A percentile compares a stretch with the other conserved stretches of the same genome.
Conservation (phyloP, 2,329 filamentous ascomycete genomes). For the Mariannaea elegans region DNA sequence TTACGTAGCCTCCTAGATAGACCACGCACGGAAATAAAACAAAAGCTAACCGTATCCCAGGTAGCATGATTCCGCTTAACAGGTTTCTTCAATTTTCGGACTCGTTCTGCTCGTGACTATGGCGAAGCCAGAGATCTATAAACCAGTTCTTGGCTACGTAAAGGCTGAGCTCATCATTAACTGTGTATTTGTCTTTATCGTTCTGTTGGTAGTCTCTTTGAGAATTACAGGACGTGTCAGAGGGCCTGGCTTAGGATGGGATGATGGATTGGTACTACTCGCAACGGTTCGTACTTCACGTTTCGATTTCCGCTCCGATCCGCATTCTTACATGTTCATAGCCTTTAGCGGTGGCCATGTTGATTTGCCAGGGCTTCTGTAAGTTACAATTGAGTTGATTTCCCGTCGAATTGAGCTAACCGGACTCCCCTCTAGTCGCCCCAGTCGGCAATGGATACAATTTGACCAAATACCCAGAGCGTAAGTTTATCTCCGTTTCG, state of each 20-base stretch:
- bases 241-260: conserved; percentile 46
- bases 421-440: conserved; percentile 23
- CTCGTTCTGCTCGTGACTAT: conserved; percentile 11
- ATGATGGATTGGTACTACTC: conserved; percentile 44
- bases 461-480: conserved; percentile 24
- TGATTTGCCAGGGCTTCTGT: conserved; percentile 41
- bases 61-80: background rate
- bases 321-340: conserved; percentile 21
- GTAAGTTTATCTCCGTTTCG: conserved; percentile 24
- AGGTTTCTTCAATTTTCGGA: background rate
- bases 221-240: conserved; percentile 40
- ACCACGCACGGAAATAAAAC: background rate
- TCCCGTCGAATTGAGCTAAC: background rate
- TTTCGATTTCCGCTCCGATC: no score
- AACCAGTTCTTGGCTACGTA: conserved; percentile 36
- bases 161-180: conserved; percentile 43
- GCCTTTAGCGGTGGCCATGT: conserved; percentile 40
- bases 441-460: conserved; percentile 38
- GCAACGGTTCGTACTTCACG: conserved; percentile 29
- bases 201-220: conserved; percentile 40
- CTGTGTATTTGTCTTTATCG: conserved; percentile 42
- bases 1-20: background rate
- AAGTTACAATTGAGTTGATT: conserved; percentile 1
- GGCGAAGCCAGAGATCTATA: conserved; percentile 25
- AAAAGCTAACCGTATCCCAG: background rate